Conservation (phyloP, 306 rosid species). For the Dryas alaskensis region DNA sequence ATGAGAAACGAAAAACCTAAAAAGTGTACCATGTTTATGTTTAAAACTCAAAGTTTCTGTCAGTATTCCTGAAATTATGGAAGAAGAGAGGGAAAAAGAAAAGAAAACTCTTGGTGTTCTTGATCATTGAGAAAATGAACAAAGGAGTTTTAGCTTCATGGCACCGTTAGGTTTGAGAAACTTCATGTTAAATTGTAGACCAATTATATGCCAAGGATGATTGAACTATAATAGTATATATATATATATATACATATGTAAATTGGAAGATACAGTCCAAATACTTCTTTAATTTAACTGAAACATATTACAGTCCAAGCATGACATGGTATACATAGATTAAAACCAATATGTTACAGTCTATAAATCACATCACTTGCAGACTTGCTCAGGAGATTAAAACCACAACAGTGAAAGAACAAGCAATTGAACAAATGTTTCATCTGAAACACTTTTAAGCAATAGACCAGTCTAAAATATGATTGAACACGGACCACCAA, state of each 20-base stretch:
- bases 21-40: neutral
- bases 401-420: neutral
- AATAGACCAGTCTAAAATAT: neutral
- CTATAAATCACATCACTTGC: neutral
- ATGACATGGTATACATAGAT: neutral
- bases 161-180: neutral
- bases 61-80: neutral
- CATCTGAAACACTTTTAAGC: neutral
- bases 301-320: neutral
- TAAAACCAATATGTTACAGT: neutral
- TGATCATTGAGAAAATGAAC: neutral
- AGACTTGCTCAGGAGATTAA: neutral
- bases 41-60: neutral
- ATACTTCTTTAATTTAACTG: neutral
- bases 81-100: too few species aligned
- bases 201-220: neutral
- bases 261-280: neutral
- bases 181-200: neutral
- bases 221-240: too few species aligned
- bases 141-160: too few species aligned
- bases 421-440: neutral
- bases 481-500: too few species aligned
- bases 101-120: too few species aligned
- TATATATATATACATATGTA: too few species aligned
- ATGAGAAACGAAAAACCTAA: constrained; percentile 9